These are phyloP conservation scores for Colletotrichum lupini DNA, from an alignment of 2,329 filamentous ascomycete genomes.

Conservation along the genomic window DNA sequence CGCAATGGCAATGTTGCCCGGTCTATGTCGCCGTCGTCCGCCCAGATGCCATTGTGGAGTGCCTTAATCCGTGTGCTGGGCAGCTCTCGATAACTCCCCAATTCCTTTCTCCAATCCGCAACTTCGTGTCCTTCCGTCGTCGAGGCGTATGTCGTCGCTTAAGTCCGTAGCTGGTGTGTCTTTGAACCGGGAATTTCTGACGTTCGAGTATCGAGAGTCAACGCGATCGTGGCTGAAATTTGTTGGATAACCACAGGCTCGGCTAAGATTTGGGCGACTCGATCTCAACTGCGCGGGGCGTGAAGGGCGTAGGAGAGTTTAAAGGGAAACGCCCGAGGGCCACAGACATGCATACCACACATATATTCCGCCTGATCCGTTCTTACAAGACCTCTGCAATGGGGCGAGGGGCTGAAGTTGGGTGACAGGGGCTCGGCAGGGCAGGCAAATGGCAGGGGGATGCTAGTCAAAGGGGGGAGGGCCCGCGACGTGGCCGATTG, in stretches of 20 bases:
- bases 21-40: slow-evolving; percentile 23
- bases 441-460: slow-evolving; percentile 18
- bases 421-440: slow-evolving; percentile 23
- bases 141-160: not conserved
- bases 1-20: slow-evolving; percentile 19
- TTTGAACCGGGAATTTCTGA: not conserved
- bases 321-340: slow-evolving; percentile 8
- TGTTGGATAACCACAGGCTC: not conserved
- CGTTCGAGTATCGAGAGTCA: not conserved
- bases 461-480: slow-evolving; percentile 1
- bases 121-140: not conserved
- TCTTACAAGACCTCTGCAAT: slow-evolving; percentile 16
- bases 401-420: slow-evolving; percentile 26
- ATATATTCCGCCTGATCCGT: slow-evolving; percentile 11
- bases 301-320: slow-evolving; percentile 22
- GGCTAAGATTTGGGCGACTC: not conserved
- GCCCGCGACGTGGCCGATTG: slow-evolving; percentile 23
- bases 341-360: slow-evolving; percentile 15
- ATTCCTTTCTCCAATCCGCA: not conserved
- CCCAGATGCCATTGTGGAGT: slow-evolving; percentile 26
- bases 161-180: not conserved
- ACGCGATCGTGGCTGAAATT: slow-evolving; percentile 8
- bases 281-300: not conserved
- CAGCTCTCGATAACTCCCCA: not conserved
- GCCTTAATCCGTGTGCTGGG: not conserved